Evolutionary conservation across 768 basidiomycete genomes (phyloP), one percentile per base, ranked within the genome.

Genomic region (Leccinellum luteum): DNA sequence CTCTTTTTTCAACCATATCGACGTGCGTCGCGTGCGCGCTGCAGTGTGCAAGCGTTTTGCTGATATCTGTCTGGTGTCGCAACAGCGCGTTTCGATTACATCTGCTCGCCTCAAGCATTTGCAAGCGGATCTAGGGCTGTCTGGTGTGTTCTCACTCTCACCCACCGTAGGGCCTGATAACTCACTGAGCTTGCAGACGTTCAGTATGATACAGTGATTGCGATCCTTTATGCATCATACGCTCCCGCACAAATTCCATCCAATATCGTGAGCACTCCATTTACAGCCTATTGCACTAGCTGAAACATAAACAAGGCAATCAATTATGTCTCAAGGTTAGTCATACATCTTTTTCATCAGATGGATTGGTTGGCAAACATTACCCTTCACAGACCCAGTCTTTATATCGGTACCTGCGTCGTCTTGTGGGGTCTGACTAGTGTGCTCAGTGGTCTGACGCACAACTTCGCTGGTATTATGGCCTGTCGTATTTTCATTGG

Each of bases 1-100:
- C 34, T 86, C 73, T 61, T 78, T 87, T 58, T 81, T 86, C 81
- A 87, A 87, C 61, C 85, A 84, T 61, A 85, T 87, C 58, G 85
- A 86, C 67, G 85, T 86, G 57, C 59, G 71, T 64, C 1, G 38
- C 25, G 2, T 44, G 27, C 21, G 17, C 47, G 25, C n/a, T n/a
- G n/a, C n/a, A n/a, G n/a, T n/a, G 27, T 12, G 25, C 28, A 12
- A 6, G 8, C 4, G 4, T 44, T 17, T 14, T 27, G 8, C 12
- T 60, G 35, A 54, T 25, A 14, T 35, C 2, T 43, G 23, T 47
- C n/a, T 31, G 31, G 27, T 35, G 10, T n/a, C 9, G n/a, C 3
- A n/a, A n/a, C n/a, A 38, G 38, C 38, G 38, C n/a, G 1, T 5
- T 9, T 38, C 38, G 9, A 38, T 38, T n/a, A n/a, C 38, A 2